Evolutionary conservation across 2,329 filamentous ascomycete species (phyloP).

Genomic region (Exophiala bonariae): DNA sequence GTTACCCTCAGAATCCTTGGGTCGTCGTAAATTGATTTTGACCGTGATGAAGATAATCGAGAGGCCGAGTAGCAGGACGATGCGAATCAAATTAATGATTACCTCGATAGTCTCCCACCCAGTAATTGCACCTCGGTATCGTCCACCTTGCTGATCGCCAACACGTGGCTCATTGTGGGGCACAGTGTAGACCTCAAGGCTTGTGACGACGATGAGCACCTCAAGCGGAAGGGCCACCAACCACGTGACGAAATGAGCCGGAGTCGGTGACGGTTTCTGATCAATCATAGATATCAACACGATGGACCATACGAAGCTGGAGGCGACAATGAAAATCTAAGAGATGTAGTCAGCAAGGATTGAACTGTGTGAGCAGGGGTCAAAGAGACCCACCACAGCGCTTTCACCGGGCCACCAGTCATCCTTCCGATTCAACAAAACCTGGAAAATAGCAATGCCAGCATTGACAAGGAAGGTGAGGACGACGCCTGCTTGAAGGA

Average conservation of each 20-base stretch:
- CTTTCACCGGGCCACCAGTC: constrained; percentile 82
- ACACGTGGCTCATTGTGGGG: constrained; percentile 64
- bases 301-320: constrained; percentile 83
- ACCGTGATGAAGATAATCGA: constrained; percentile 61
- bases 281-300: constrained; percentile 85
- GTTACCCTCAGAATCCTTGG: constrained; percentile 38
- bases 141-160: constrained; percentile 48
- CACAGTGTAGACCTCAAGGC: constrained; percentile 66
- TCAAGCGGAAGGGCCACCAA: constrained; percentile 71
- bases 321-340: constrained; percentile 81
- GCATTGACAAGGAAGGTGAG: constrained; percentile 76
- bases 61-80: constrained; percentile 65
- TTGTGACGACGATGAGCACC: constrained; percentile 67
- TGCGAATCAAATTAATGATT: constrained; percentile 64
- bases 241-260: constrained; percentile 81
- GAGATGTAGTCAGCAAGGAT: constrained; percentile 18
- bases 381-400: constrained; percentile 61
- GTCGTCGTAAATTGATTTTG: constrained; percentile 39
- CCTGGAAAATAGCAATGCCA: constrained; percentile 70
- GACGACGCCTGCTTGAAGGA: constrained; percentile 69
- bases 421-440: constrained; percentile 63
- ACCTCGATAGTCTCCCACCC: constrained; percentile 43
- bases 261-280: constrained; percentile 75
- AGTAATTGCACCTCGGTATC: constrained; percentile 41
- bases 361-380: not conserved